phyloP scores from a whole-genome alignment of 2,329 filamentous ascomycete genomes.

The Aspergillus bombycis region DNA sequence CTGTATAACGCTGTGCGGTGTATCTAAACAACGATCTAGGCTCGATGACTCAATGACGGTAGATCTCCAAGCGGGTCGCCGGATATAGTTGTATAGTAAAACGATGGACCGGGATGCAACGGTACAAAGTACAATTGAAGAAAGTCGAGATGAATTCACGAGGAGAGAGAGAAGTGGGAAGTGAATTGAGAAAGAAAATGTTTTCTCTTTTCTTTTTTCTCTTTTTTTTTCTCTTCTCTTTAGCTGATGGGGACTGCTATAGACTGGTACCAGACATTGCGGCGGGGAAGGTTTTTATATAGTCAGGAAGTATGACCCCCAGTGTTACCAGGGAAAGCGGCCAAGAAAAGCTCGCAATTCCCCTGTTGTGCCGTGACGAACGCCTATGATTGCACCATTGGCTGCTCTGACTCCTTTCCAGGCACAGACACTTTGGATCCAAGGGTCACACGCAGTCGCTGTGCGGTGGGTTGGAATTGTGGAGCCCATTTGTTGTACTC shows the following conservation, averaged over 20 bases:
- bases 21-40: not conserved
- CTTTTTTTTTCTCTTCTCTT: conserved; percentile 14
- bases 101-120: conserved; percentile 3
- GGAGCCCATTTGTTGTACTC: conserved; percentile 4
- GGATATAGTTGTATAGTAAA: not conserved
- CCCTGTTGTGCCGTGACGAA: conserved; percentile 18
- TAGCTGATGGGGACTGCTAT: conserved; percentile 19
- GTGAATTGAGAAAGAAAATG: conserved; percentile 1
- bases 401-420: conserved; percentile 13
- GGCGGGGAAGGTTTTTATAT: conserved; percentile 27
- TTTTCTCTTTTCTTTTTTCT: conserved; percentile 17
- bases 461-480: conserved; percentile 2
- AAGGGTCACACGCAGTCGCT: conserved; percentile 20
- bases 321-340: conserved; percentile 17
- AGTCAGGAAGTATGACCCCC: conserved; percentile 12
- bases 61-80: not conserved
- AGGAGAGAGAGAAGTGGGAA: conserved; percentile 1
- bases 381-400: conserved; percentile 21
- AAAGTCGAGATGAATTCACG: conserved; percentile 15
- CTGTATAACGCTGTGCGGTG: conserved; percentile 13
- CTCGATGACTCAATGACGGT: conserved; percentile 8
- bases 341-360: conserved; percentile 18
- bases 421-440: conserved; percentile 14
- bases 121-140: not conserved
- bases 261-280: conserved; percentile 19